Evolutionary conservation across 176 grass and related monocot genomes (phyloP).

Genomic region (Rhipidocladum racemiflorum): DNA sequence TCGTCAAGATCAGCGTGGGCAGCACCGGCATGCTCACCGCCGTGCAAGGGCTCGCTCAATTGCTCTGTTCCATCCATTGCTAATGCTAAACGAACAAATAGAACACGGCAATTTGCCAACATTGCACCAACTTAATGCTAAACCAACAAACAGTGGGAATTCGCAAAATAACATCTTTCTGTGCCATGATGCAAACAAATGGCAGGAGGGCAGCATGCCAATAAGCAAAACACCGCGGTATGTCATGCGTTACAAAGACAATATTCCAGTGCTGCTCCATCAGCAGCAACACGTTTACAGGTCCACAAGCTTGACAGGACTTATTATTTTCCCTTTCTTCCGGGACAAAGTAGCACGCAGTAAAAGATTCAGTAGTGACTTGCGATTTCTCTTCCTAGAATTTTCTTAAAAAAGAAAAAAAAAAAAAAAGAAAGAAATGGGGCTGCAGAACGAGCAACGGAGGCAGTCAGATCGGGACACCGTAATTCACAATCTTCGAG

Average conservation of each 20-base stretch:
- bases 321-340: constrained; percentile 8
- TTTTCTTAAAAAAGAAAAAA: too few relatives aligned
- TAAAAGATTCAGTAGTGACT: background rate
- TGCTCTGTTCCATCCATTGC: too few relatives aligned
- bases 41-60: too few relatives aligned
- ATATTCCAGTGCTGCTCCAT: background rate
- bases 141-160: too few relatives aligned
- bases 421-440: background rate
- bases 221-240: background rate
- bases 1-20: too few relatives aligned
- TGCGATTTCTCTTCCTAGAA: background rate
- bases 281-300: background rate
- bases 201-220: background rate
- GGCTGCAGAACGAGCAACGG: background rate
- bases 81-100: background rate
- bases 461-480: constrained; percentile 37
- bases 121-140: background rate
- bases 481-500: constrained; percentile 46
- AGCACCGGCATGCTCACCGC: background rate
- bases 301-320: background rate
- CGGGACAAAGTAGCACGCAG: background rate
- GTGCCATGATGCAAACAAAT: background rate
- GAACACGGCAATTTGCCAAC: background rate
- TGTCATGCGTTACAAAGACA: background rate
- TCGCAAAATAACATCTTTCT: background rate